Evolutionary conservation across 768 basidiomycete genomes (phyloP), one percentile per base, ranked within the genome.

Genomic region (Cystobasidiopsis lactophilus): DNA sequence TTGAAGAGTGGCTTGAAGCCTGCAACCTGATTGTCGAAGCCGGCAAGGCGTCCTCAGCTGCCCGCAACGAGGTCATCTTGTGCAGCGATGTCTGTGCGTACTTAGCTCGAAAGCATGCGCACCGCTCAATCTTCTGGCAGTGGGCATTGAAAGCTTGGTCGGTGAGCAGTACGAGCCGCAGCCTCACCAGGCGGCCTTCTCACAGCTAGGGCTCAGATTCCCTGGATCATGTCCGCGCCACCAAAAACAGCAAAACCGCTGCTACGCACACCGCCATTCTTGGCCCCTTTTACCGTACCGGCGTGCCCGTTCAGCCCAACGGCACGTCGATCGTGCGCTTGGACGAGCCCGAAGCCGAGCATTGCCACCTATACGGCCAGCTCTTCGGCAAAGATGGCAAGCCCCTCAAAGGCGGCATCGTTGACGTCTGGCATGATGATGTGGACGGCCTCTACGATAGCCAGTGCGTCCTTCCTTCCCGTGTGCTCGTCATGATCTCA

Each of bases 41-140:
- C 5, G 62, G 62, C 27, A 40, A 61, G 46, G 53, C 61, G 14
- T 56, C 58, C 2, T 29, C 35, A 5, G 50, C 48, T 10, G 53
- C 54, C 38, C 52, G 62, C 2, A 60, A 62, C 53, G 62, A 63
- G 53, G 54, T 60, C 56, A 53, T 63, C 39, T 55, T 63, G 3
- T 52, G 60, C 35, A 50, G 51, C 7, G 62, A 63, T 40, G 55
- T 63, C 2, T 52, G 62, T 21, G 62, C n/a, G n/a, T n/a, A n/a
- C n/a, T n/a, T n/a, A n/a, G n/a, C n/a, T n/a, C n/a, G n/a, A n/a
- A n/a, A n/a, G n/a, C n/a, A n/a, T n/a, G n/a, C n/a, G n/a, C n/a
- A n/a, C n/a, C n/a, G n/a, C n/a, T n/a, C n/a, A n/a, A n/a, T n/a
- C n/a, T n/a, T n/a, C n/a, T n/a, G n/a, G n/a, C n/a, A n/a, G n/a